phyloP scores from a whole-genome alignment of 768 basidiomycete genomes.

The Xerocomus brunneocitrinus region DNA sequence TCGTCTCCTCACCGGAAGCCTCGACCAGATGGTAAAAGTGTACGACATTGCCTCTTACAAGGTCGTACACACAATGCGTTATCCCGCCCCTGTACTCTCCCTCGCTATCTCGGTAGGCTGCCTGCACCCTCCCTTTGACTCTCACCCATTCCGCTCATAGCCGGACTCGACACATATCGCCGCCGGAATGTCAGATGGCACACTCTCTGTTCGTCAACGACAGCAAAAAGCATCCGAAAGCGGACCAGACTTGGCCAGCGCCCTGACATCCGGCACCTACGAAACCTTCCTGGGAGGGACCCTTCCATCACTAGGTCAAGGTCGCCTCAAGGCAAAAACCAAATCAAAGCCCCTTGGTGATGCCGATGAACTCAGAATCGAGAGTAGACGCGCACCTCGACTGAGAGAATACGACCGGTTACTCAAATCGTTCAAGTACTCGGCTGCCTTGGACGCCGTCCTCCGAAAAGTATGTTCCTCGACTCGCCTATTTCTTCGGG shows the following conservation, averaged over 20 bases:
- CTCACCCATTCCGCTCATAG: constrained; percentile 37
- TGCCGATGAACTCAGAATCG: constrained; percentile 72
- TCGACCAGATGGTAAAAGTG: constrained; percentile 98
- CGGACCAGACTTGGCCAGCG: constrained; percentile 32
- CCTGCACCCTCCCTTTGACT: background rate
- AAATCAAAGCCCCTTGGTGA: constrained; percentile 53
- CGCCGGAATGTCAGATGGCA: constrained; percentile 97
- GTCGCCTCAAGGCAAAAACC: constrained; percentile 45
- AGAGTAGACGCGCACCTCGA: constrained; percentile 62
- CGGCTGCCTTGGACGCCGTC: constrained; percentile 89
- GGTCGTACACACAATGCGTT: constrained; percentile 98
- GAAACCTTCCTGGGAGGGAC: constrained; percentile 62
- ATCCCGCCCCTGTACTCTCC: constrained; percentile 87
- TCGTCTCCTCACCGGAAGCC: constrained; percentile 80
- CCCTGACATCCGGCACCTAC: constrained; percentile 52
- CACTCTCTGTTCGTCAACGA: constrained; percentile 91
- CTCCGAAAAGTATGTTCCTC: constrained; percentile 63
- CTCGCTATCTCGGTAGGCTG: constrained; percentile 77
- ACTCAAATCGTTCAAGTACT: constrained; percentile 90
- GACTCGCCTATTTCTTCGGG: background rate
- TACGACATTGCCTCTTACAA: constrained; percentile 93
- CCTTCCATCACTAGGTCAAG: constrained; percentile 53
- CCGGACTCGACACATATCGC: constrained; percentile 96
- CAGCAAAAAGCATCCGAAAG: constrained; percentile 69
- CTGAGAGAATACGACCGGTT: constrained; percentile 86